A percentile compares a stretch with the other conserved stretches of the same genome.
These are phyloP conservation scores for Periconia sp. DNA, from an alignment of 2,329 filamentous ascomycete genomes.

Conservation along the genomic window DNA sequence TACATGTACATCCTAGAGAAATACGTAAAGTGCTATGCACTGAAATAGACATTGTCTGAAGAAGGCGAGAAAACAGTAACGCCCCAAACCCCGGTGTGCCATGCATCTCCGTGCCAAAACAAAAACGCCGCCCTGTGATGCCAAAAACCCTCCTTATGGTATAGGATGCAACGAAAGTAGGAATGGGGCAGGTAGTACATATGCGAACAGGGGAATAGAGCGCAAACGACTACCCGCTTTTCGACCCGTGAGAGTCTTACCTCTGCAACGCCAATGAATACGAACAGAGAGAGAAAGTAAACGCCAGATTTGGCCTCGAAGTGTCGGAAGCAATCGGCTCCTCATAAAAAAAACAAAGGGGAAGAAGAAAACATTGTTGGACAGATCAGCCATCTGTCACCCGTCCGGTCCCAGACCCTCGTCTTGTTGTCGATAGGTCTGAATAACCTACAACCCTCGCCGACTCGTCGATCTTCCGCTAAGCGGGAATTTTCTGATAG, in stretches of 20 bases:
- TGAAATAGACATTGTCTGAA: not conserved
- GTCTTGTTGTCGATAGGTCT: not conserved
- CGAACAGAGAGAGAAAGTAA: slow-evolving; percentile 5
- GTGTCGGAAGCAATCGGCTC: not conserved
- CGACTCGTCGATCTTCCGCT: not conserved
- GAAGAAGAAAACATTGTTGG: not conserved
- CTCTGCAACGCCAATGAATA: slow-evolving; percentile 31
- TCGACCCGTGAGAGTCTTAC: slow-evolving; percentile 29
- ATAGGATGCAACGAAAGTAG: slow-evolving; percentile 24
- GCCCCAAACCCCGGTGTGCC: slow-evolving; percentile 9
- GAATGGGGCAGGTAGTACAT: slow-evolving; percentile 13
- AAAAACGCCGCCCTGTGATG: slow-evolving; percentile 14
- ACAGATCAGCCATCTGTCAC: not conserved
- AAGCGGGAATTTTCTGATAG: too few species aligned
- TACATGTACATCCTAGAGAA: slow-evolving; percentile 3
- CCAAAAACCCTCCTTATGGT: slow-evolving; percentile 19
- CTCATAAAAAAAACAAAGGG: slow-evolving; percentile 6
- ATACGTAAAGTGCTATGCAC: not conserved
- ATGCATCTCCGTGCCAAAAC: slow-evolving; percentile 13
- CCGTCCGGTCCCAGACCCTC: not conserved
- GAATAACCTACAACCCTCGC: not conserved
- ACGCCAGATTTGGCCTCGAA: slow-evolving; percentile 1
- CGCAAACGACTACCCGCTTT: slow-evolving; percentile 24
- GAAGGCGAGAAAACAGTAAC: not conserved
- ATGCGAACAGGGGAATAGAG: slow-evolving; percentile 22